Base-by-base conservation (phyloP, 2,329 filamentous ascomycete species). In the Bertia moriformis region DNA sequence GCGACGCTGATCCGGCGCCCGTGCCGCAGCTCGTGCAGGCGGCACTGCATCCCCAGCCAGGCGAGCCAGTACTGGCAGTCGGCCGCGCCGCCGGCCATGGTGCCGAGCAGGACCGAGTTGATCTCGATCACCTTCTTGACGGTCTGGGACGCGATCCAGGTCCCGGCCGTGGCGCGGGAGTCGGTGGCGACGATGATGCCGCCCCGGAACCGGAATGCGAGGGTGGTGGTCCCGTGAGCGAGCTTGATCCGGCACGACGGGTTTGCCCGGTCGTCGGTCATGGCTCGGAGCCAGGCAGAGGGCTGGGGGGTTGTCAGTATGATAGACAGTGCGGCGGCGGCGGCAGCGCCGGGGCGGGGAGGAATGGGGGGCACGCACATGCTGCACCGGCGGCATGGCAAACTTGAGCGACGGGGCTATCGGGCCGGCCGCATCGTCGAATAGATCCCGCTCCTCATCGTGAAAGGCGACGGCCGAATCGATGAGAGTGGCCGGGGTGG, bases 91-190 rank as follows among this genome's bases (percentile, higher is more conserved):
- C 91, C 91, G 46, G 91, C 91, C 88, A 98, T 94, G 50, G 91
- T 98, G 48, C 91, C 91, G 53, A 98, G 66, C 62, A 98, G 72
- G 62, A 81, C 83, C 63, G 72, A 85, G 70, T 95, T 95, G 71
- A 95, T 94, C 72, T 94, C 88, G 57, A 98, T 96, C 50, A 98
- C 91, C 73, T 98, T 98, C 78, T 98, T 98, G 57, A 98, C 91
- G 40, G 91, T 98, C 72, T 98, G 91, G 65, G 85, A 93, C 48
- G 91, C 91, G 63, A 98, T 98, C 91, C 91, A 98, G 73, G 91
- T 93, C 54, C 91, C 91, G 19, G 91, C 89, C 38, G 91, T 94
- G 43, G 91, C 91, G 65, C 91, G 79, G 43, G 91, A 98, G 66
- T 98, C 91, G 43, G 91, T 98, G 40, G 89, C 89, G 39, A 96